Base-by-base conservation (phyloP, 106 monocot genomes). In the Platanthera zijinensis region DNA sequence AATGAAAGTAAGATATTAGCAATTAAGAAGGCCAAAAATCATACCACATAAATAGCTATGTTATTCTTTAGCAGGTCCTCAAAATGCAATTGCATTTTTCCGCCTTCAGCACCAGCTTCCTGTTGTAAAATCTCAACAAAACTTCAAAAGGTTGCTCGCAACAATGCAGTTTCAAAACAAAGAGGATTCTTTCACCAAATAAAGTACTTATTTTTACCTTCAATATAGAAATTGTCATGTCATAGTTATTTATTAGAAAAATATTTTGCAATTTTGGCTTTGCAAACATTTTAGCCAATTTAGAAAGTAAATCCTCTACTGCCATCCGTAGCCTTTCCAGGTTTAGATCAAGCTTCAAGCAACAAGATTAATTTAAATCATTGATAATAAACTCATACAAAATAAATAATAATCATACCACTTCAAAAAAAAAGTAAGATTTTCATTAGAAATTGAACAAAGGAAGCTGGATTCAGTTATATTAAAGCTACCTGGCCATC, bases 191-290 rank as follows among this genome's bases (percentile, higher is more conserved):
- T 13, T 8, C 17, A 21, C 59, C 11, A 56, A 32, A 75, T 47
- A 72, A 76, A 3, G 8, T 39, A 32, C 6, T 56, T 72, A 39
- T 67, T 47, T 74, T 74, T 79, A 90, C 99, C 92, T 94, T 99
- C 52, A 99, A 74, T 77, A 99, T 85, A 47, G 94, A 69, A 85
- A 99, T 99, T 70, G 84, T 99, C 90, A 94, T 92, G 66, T 99
- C 99, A 83, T 94, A 99, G 74, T 99, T 99, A 80, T 99, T 99
- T 81, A 99, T 99, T 30, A 94, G 92, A 78, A 99, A 94, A 49
- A 99, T 82, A 51, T 87, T 99, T 70, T 92, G 99, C 71, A 87
- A 82, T 83, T 94, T 99, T 73, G 92, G 90, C 67, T 89, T 99
- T 18, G 81, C 76, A 62, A 94, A 94, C 48, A 56, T 74, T 80